These are phyloP conservation scores for Punica granatum DNA, from an alignment of 345 rosid species.

Conservation along the genomic window DNA sequence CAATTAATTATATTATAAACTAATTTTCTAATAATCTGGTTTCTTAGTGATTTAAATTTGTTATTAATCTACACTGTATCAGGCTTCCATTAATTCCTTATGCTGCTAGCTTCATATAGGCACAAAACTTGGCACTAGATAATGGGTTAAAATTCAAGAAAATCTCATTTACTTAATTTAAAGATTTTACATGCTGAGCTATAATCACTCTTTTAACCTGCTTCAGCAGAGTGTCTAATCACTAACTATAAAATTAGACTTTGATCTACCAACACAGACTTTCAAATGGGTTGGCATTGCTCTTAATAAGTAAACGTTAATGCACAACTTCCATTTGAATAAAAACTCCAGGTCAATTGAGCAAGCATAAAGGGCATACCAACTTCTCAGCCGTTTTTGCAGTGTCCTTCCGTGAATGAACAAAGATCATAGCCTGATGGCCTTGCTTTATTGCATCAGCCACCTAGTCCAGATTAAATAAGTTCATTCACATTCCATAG, in stretches of 20 bases:
- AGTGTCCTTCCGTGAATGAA: constrained; percentile 95
- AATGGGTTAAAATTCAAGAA: neutral
- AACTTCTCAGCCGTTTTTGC: constrained; percentile 88
- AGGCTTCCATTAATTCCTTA: neutral
- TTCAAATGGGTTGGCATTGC: neutral
- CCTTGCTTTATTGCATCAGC: constrained; percentile 85
- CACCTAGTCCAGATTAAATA: constrained; percentile 36
- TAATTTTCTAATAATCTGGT: neutral
- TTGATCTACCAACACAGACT: neutral
- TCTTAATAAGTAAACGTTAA: neutral
- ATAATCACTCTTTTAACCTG: neutral
- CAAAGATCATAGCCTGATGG: constrained; percentile 95
- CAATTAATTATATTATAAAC: neutral
- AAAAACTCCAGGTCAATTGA: neutral
- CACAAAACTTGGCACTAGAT: neutral
- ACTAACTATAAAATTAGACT: neutral
- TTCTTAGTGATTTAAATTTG: neutral
- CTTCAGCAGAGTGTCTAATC: neutral
- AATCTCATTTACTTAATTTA: neutral
- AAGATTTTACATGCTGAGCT: neutral
- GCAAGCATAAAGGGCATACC: constrained; percentile 32
- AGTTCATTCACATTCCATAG: neutral
- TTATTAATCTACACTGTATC: neutral
- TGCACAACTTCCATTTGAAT: constrained; percentile 2
- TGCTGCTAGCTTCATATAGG: neutral